These are phyloP conservation scores for Colletotrichum eremochloae DNA, from an alignment of 2,329 filamentous ascomycete genomes.

Conservation along the genomic window DNA sequence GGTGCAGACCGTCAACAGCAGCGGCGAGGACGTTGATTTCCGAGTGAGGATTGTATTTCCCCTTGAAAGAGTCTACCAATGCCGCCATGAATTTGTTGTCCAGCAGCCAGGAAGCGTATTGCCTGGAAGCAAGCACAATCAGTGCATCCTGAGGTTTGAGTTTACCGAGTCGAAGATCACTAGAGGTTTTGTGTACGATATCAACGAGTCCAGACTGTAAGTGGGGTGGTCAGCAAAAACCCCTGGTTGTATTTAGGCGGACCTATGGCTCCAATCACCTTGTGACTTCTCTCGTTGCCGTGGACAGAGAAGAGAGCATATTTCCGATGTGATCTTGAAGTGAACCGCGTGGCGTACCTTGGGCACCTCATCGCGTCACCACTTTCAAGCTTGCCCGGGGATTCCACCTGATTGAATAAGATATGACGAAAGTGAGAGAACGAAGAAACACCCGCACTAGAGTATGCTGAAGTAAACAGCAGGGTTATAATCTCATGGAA, in stretches of 20 bases:
- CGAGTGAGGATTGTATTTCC: background rate
- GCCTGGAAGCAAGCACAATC: constrained; percentile 64
- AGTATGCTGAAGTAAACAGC: background rate
- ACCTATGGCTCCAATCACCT: background rate
- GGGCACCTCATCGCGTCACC: constrained; percentile 23
- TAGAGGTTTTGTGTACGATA: background rate
- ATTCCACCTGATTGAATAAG: background rate
- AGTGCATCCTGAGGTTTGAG: constrained; percentile 53
- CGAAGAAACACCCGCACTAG: background rate
- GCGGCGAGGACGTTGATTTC: constrained; percentile 64
- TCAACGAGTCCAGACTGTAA: constrained; percentile 19
- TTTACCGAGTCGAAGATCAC: background rate
- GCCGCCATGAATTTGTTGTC: constrained; percentile 56
- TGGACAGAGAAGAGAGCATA: constrained; percentile 26
- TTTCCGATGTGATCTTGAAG: background rate
- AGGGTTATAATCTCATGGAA: background rate
- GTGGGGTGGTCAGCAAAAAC: constrained; percentile 10
- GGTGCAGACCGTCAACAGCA: constrained; percentile 68
- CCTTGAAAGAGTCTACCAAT: constrained; percentile 42
- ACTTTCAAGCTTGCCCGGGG: background rate
- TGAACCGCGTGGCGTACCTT: background rate
- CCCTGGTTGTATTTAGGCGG: background rate
- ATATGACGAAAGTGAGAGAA: background rate
- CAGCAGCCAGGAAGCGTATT: constrained; percentile 62
- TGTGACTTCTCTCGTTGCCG: constrained; percentile 20